Evolutionary conservation across 495 filamentous ascomycete species (phyloP), one percentile per base, ranked within the genome.

Genomic region (Lasiosphaeria miniovina): DNA sequence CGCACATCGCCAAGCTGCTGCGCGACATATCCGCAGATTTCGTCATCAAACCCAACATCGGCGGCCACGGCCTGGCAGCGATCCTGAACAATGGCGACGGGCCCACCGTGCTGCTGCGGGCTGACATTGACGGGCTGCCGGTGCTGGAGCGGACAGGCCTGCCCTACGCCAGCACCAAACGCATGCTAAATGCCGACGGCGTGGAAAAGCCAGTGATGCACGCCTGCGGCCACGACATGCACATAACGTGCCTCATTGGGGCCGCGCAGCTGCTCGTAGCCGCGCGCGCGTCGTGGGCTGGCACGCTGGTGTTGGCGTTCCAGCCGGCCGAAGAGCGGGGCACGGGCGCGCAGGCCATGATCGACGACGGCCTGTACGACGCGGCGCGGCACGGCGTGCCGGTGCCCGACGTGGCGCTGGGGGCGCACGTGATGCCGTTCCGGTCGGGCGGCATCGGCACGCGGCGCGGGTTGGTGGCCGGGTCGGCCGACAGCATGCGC

Each of bases 221-320:
- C 67, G 84, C 86, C 36, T 88, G 85, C 68, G 86, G 86, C 1
- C 86, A 89, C 59, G 86, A 89, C 61, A 80, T 83, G 61, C 85
- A 89, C 64, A 75, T 86, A 10, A 70, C 80, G 0, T 66, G 63
- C 14, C 69, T 88, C 12, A 69, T 88, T 46, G 84, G 76, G 3
- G 75, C 77, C 3, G 77, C 84, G 0, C 65, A 71, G 38, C 68
- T 81, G 0, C 67, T 88, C 14, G 55, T 68, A 32, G 51, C 61
- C 6, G 74, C 77, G 1, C 72, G 70, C 10, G 61, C 72, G 0
- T 12, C 71, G 15, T 89, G 85, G 85, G 63, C 49, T 10, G 85
- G 86, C 0, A 88, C 84, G 0, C 52, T 88, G 7, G 66, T 88
- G 2, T 65, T 78, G 41, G 62, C 84, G 15, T 88, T 89, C 69